phyloP scores from a whole-genome alignment of 192 early-diverging fungal species.

The Coemansia sp. region DNA sequence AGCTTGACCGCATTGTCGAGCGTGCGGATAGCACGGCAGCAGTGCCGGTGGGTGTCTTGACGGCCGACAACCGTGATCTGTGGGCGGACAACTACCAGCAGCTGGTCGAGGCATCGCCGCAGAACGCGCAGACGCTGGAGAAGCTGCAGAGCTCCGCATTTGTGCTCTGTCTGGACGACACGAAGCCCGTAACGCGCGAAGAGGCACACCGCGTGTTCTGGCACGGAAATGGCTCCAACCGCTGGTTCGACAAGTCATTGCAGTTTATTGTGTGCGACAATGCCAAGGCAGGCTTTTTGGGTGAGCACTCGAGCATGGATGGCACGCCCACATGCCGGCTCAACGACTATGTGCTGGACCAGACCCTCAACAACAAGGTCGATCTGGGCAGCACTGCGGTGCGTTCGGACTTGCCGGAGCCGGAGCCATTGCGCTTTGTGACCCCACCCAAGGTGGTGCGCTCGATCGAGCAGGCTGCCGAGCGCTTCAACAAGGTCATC shows the following conservation, averaged over 20 bases:
- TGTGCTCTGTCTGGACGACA: conserved; percentile 87
- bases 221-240: conserved; percentile 95
- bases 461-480: conserved; percentile 64
- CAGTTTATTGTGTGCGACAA: conserved; percentile 98
- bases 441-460: conserved; percentile 59
- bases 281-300: conserved; percentile 93
- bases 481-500: conserved; percentile 85
- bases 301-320: conserved; percentile 94
- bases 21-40: conserved; percentile 66
- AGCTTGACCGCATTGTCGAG: conserved; percentile 67
- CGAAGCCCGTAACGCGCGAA: conserved; percentile 81
- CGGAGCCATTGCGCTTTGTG: conserved; percentile 71
- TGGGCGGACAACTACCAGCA: conserved; percentile 84
- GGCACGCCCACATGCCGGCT: conserved; percentile 86
- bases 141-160: conserved; percentile 85
- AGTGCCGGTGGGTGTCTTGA: conserved; percentile 80
- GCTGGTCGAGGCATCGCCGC: conserved; percentile 62
- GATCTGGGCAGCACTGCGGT: conserved; percentile 64
- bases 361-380: conserved; percentile 61
- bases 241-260: conserved; percentile 95
- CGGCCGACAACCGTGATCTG: conserved; percentile 88
- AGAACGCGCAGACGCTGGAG: conserved; percentile 71
- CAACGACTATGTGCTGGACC: conserved; percentile 74
- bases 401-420: conserved; percentile 60
- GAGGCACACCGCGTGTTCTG: conserved; percentile 86